Conservation (phyloP, 2,329 filamentous ascomycete genomes). For the Fusarium annulatum region DNA sequence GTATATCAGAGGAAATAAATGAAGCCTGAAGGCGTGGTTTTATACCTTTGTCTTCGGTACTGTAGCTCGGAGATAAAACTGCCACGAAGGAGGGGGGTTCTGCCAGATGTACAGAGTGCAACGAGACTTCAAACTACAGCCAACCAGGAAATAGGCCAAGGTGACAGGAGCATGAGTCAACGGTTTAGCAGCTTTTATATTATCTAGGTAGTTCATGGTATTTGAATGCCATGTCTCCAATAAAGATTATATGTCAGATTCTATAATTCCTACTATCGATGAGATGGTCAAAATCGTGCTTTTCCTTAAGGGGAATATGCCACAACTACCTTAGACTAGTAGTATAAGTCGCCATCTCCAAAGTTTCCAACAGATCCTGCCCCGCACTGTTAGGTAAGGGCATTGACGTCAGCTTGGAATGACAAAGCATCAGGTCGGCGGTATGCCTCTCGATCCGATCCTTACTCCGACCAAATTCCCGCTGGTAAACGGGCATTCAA, state of each 20-base stretch:
- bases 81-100: not conserved
- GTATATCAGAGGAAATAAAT: not conserved
- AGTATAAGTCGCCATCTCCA: not conserved
- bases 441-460: slow-evolving; percentile 18
- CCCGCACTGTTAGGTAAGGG: not conserved
- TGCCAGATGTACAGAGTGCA: not conserved
- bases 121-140: not conserved
- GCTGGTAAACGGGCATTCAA: slow-evolving; percentile 1
- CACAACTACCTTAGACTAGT: not conserved
- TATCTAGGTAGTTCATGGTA: not conserved
- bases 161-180: not conserved
- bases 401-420: slow-evolving; percentile 11
- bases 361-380: not conserved
- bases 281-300: not conserved
- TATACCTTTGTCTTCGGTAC: slow-evolving; percentile 14
- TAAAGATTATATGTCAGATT: not conserved
- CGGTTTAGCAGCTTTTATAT: not conserved
- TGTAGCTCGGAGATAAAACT: slow-evolving; percentile 31
- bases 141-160: not conserved
- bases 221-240: not conserved
- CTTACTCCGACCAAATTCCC: slow-evolving; percentile 22
- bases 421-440: slow-evolving; percentile 6
- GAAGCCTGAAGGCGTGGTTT: not conserved
- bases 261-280: not conserved
- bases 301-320: not conserved